phyloP scores from a whole-genome alignment of 2,329 filamentous ascomycete genomes.

The Meredithiella fracta region DNA sequence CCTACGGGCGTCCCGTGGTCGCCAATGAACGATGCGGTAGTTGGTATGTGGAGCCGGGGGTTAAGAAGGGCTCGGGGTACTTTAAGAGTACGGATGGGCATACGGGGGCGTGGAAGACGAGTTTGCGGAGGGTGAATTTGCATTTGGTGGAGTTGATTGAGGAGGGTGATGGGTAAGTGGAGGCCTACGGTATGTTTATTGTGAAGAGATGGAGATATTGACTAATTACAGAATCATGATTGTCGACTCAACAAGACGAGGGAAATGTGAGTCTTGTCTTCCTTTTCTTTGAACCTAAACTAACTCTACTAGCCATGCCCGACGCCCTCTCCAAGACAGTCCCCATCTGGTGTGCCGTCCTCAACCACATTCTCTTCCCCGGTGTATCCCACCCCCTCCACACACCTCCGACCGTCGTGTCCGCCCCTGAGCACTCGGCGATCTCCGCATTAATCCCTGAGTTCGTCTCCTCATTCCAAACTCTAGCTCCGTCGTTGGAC shows the following conservation, averaged over 20 bases:
- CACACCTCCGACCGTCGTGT: conserved; percentile 56
- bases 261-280: conserved; percentile 46
- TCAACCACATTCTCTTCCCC: conserved; percentile 68
- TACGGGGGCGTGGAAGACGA: conserved; percentile 79
- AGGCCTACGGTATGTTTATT: neutral
- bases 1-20: conserved; percentile 51
- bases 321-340: conserved; percentile 89
- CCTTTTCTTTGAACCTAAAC: no score
- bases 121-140: conserved; percentile 66
- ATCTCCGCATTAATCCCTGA: conserved; percentile 45
- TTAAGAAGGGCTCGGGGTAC: conserved; percentile 62
- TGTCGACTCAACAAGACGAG: conserved; percentile 81
- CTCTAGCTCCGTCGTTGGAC: conserved; percentile 40
- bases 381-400: conserved; percentile 38
- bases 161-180: conserved; percentile 42
- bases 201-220: neutral
- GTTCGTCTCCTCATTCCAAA: conserved; percentile 35
- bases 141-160: conserved; percentile 58
- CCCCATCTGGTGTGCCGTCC: conserved; percentile 79
- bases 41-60: conserved; percentile 65
- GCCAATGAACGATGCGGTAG: conserved; percentile 92
- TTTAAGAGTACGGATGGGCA: conserved; percentile 98
- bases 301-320: conserved; percentile 50
- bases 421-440: conserved; percentile 61
- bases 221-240: conserved; percentile 46